Evolutionary conservation across 257 asterid species (phyloP).

Genomic region (Penstemon davidsonii): DNA sequence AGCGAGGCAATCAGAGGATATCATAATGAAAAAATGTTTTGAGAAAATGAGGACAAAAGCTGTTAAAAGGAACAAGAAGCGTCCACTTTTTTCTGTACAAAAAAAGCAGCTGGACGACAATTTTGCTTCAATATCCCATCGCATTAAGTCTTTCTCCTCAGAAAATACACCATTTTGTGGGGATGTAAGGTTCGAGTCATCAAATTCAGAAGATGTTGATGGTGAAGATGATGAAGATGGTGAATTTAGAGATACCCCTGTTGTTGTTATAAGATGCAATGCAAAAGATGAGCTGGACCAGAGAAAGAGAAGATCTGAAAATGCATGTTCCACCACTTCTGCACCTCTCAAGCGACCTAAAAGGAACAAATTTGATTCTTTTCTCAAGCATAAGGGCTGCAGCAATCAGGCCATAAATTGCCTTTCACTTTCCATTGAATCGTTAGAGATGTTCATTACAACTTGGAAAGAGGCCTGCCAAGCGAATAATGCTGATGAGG

Average conservation of each 20-base stretch:
- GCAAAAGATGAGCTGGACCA: conserved; percentile 34
- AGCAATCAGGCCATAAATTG: conserved; percentile 29
- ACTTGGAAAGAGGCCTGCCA: conserved; percentile 88
- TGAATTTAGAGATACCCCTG: conserved; percentile 32
- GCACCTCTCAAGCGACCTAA: conserved; percentile 46
- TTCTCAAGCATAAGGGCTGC: conserved; percentile 30
- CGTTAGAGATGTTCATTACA: conserved; percentile 55
- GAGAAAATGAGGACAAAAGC: conserved; percentile 41
- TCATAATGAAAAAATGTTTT: conserved; percentile 42
- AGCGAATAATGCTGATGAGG: conserved; percentile 60
- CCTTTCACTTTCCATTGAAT: conserved; percentile 44
- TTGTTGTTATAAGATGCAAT: conserved; percentile 37
- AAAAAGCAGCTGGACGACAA: conserved; percentile 71
- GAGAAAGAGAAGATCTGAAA: conserved; percentile 57
- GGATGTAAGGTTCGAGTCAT: conserved; percentile 54
- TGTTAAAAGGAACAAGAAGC: conserved; percentile 46
- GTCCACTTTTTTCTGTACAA: conserved; percentile 50
- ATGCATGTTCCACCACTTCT: conserved; percentile 33
- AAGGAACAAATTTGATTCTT: conserved; percentile 32
- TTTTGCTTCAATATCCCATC: conserved; percentile 59
- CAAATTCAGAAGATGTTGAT: conserved; percentile 73
- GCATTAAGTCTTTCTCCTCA: conserved; percentile 58
- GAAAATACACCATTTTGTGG: conserved; percentile 52
- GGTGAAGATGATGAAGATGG: conserved; percentile 40
- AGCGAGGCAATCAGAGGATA: conserved; percentile 50